Evolutionary conservation across 352 stramenopile genomes (phyloP), one percentile per base, ranked within the genome.

Genomic region (Phytophthora europaea): DNA sequence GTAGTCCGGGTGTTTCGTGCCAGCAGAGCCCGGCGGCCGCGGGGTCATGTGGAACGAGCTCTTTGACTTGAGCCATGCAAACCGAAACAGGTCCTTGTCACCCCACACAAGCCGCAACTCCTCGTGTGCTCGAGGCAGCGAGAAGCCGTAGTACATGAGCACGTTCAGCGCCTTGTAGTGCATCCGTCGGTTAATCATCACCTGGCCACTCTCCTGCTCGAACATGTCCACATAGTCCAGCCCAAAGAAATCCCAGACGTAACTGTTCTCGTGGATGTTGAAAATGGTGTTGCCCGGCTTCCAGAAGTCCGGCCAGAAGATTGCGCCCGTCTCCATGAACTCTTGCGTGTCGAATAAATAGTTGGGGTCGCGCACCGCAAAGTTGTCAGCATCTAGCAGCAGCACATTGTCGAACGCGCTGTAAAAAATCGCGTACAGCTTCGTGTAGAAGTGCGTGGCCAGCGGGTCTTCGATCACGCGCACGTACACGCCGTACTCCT

Each of bases 291-390:
- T 83, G 40, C 75, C 67, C 0, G 86, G 71, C 34, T 81, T 79
- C 89, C 89, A 96, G 38, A 90, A 96, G 63, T 96, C 89, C 4
- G 89, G 89, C 89, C 89, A 96, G 70, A 96, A 96, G 26, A 96
- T 73, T 5, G 89, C 88, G 9, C 89, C 88, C 0, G 67, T 88
- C 36, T 75, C 45, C 6, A 67, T 23, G 60, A 90, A 96, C 63
- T 91, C 82, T 2, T 45, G 40, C n/a, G 78, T 85, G 7, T 85
- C 79, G 57, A 97, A 95, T 63, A 91, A 79, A 80, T 87, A 89
- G 51, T 68, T 80, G 51, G 82, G 84, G 56, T 91, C 84, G 34
- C 80, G 80, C 59, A 87, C 72, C 0, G 84, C 75, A 61, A 89
- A 87, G 62, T 91, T 91, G 71, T 91, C 84, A 26, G 80, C 82